Evolutionary conservation across 371 early-diverging fungal genomes (phyloP).

Genomic region (Massospora cicadina): DNA sequence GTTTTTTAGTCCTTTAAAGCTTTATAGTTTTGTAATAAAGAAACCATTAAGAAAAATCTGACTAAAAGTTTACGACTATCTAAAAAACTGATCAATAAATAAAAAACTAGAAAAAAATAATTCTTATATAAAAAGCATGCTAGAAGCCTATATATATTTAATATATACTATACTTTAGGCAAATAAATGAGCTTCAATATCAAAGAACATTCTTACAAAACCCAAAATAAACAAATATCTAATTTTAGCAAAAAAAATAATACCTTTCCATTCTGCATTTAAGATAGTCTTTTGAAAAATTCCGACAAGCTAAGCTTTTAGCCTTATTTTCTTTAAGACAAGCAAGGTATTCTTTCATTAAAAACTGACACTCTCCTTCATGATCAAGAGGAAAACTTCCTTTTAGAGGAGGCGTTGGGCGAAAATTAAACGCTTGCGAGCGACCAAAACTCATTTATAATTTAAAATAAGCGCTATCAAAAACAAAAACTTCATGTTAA

Average conservation of each 20-base stretch:
- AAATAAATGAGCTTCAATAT: no score
- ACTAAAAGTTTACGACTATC: background rate
- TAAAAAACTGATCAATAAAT: background rate
- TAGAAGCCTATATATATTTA: background rate
- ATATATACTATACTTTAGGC: no score
- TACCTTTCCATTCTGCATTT: slow-evolving; percentile 73
- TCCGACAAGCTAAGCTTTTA: slow-evolving; percentile 42
- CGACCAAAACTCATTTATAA: slow-evolving; percentile 50
- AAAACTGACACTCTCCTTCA: slow-evolving; percentile 46
- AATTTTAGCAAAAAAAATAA: slow-evolving; percentile 7
- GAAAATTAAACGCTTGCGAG: slow-evolving; percentile 31
- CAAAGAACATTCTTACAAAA: no score
- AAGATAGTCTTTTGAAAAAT: slow-evolving; percentile 47
- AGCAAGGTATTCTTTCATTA: slow-evolving; percentile 48
- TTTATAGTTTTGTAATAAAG: background rate
- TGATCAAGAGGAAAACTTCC: slow-evolving; percentile 72
- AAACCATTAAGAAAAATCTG: background rate
- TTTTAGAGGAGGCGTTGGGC: slow-evolving; percentile 46
- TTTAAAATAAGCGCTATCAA: no score
- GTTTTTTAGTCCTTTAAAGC: background rate
- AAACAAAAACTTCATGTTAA: no score
- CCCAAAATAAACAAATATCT: background rate
- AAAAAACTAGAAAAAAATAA: background rate
- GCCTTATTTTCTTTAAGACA: slow-evolving; percentile 52
- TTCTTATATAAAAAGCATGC: slow-evolving; percentile 5